Percentiles rank a stretch among this genome's conserved stretches.
Conservation (phyloP, 345 rosid genomes). For the Populus deltoides region DNA sequence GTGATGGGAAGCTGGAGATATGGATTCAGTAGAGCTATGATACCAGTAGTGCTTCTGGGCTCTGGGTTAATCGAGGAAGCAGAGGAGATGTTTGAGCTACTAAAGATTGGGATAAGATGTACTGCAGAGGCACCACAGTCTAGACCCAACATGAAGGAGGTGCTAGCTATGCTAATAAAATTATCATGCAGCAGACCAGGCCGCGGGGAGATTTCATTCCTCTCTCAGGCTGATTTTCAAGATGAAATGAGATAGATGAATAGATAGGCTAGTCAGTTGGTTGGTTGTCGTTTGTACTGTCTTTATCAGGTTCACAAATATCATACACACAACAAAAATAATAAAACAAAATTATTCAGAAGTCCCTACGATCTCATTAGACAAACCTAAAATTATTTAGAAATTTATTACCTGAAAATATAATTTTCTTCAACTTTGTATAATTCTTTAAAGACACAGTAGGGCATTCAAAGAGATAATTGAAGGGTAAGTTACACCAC, state of each 20-base stretch:
- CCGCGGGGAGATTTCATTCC: constrained; percentile 8
- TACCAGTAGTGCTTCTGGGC: constrained; percentile 54
- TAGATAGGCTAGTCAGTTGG: too few species aligned
- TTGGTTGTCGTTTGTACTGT: too few species aligned
- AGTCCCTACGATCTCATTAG: too few species aligned
- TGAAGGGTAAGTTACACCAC: too few species aligned
- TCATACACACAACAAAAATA: too few species aligned
- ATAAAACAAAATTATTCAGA: too few species aligned
- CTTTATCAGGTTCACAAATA: too few species aligned
- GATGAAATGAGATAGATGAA: constrained; percentile 1
- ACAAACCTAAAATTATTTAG: too few species aligned
- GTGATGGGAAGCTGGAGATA: constrained; percentile 45
- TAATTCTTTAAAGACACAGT: too few species aligned
- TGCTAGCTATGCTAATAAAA: constrained; percentile 53
- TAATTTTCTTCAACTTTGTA: too few species aligned
- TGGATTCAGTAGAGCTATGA: constrained; percentile 25
- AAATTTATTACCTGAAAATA: too few species aligned
- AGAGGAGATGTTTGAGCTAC: constrained; percentile 57
- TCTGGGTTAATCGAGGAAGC: constrained; percentile 67
- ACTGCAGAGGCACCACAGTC: constrained; percentile 72
- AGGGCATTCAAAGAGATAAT: accelerated
- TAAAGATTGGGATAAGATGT: constrained; percentile 64
- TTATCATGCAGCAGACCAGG: constrained; percentile 24
- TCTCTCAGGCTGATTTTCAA: constrained; percentile 14
- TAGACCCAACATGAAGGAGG: constrained; percentile 94